Base-by-base conservation (phyloP, 1,284 basidiomycete species). In the Uromyces viciae-fabae region DNA sequence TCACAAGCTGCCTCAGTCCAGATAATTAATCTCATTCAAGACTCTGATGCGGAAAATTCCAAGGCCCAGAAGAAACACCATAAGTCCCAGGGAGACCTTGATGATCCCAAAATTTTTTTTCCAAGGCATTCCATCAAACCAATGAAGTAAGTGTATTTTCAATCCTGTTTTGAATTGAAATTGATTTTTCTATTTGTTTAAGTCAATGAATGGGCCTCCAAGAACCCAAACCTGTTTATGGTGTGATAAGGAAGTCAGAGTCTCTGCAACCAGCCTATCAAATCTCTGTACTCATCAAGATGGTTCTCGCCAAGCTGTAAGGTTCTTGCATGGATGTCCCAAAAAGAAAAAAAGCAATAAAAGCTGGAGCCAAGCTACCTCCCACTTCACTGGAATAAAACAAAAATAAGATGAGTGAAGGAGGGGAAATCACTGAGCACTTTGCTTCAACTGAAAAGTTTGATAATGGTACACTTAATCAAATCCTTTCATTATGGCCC, bases 251-350 rank as follows among this genome's bases (percentile, higher is more conserved):
- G 62, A 66, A 22, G 62, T 40, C 36, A 1, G 62, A 66, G 36
- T 42, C 11, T 66, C 36, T 14, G 62, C 28, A n/a, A 66, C 7
- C 19, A 66, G 62, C 19, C 25, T 11, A 8, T 66, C 62, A 7
- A 66, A 66, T 42, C 36, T 66, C 8, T 40, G 62, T 38, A 66
- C 62, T n/a, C 62, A 66, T 66, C 36, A 25, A 2, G 36, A 66
- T 66, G 62, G 62, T 4, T 66, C 62, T 66, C 36, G 62, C 43
- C 62, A 66, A 66, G 28, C 3, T 40, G 62, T 36, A 66, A 40
- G 62, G 17, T 40, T 36, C 22, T 66, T n/a, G 14, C 17, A 38
- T 42, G 62, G 62, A 9, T 66, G 62, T 14, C 62, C 38, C 36
- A 66, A 66, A 5, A 5, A 36, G 62, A 40, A 19, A n/a, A 22